Evolutionary conservation across 2,329 filamentous ascomycete species (phyloP).

Genomic region (Scolecobasidium constrictum): DNA sequence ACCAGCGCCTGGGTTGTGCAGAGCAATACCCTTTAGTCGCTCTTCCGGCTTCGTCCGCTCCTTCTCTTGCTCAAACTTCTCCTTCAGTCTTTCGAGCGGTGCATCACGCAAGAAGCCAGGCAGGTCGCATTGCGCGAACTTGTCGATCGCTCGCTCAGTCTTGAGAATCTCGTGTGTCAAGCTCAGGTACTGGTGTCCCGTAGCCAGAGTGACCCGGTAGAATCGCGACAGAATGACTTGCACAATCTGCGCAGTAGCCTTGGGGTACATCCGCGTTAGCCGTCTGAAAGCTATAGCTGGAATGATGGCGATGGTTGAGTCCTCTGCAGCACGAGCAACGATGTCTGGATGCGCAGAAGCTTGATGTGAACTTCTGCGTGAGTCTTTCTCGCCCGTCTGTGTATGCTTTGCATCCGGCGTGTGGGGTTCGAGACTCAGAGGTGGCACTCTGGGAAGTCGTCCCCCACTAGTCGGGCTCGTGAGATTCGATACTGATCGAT

Average conservation of each 20-base stretch:
- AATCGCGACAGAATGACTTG: constrained; percentile 93
- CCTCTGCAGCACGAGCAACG: constrained; percentile 87
- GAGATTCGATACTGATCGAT: constrained; percentile 20
- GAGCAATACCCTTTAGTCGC: constrained; percentile 80
- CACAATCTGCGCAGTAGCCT: constrained; percentile 92
- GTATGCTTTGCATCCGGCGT: constrained; percentile 19
- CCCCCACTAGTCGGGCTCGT: constrained; percentile 25
- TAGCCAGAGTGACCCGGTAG: constrained; percentile 87
- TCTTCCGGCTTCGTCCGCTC: constrained; percentile 75
- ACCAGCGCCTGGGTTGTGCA: constrained; percentile 67
- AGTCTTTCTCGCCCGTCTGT: constrained; percentile 1
- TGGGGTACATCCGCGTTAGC: constrained; percentile 86
- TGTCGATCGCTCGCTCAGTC: constrained; percentile 88
- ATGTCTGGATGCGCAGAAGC: constrained; percentile 93
- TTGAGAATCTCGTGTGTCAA: constrained; percentile 83
- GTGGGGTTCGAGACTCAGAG: constrained; percentile 54
- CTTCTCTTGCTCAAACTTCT: constrained; percentile 79
- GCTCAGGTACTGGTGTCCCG: constrained; percentile 88
- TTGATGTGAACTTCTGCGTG: constrained; percentile 16
- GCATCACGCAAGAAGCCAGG: constrained; percentile 83
- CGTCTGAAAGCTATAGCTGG: constrained; percentile 91
- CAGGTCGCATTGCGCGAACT: constrained; percentile 81
- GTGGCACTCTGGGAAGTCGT: constrained; percentile 52
- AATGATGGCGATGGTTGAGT: constrained; percentile 97
- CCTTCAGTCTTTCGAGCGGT: constrained; percentile 73